Conservation (phyloP, 495 filamentous ascomycete genomes). For the Parachaetomium inaequale region DNA sequence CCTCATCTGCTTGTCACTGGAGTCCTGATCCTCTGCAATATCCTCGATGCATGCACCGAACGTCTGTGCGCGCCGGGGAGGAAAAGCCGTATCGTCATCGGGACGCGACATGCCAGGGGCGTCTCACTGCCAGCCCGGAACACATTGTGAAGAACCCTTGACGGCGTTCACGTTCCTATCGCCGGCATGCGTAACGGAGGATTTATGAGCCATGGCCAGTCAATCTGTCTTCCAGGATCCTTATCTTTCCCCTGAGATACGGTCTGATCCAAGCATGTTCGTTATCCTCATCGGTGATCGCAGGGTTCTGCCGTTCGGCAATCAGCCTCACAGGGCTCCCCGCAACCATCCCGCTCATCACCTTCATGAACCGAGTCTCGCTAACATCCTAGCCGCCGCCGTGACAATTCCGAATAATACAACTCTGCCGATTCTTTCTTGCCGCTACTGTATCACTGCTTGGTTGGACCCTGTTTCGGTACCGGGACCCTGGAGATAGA, state of each 20-base stretch:
- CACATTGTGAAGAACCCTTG: background rate
- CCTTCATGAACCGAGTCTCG: too few species aligned
- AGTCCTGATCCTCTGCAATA: background rate
- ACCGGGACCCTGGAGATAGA: too few species aligned
- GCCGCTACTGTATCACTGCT: too few species aligned
- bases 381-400: too few species aligned
- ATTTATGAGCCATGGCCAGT: background rate
- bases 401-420: too few species aligned
- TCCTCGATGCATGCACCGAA: background rate
- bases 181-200: background rate
- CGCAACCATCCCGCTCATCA: too few species aligned
- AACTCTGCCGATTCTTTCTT: too few species aligned
- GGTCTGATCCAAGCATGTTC: background rate
- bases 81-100: background rate
- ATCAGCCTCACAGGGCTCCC: too few species aligned
- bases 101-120: background rate
- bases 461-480: too few species aligned
- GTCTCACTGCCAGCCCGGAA: background rate
- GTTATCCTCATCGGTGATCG: too few species aligned
- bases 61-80: slow-evolving; percentile 1
- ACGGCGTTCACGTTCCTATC: background rate
- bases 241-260: background rate
- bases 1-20: background rate
- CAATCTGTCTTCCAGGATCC: background rate
- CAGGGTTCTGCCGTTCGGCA: too few species aligned